A percentile compares a stretch with the other conserved stretches of the same genome.
Evolutionary conservation across 2,329 filamentous ascomycete genomes (phyloP).

Genomic region (Aureobasidium zeae): DNA sequence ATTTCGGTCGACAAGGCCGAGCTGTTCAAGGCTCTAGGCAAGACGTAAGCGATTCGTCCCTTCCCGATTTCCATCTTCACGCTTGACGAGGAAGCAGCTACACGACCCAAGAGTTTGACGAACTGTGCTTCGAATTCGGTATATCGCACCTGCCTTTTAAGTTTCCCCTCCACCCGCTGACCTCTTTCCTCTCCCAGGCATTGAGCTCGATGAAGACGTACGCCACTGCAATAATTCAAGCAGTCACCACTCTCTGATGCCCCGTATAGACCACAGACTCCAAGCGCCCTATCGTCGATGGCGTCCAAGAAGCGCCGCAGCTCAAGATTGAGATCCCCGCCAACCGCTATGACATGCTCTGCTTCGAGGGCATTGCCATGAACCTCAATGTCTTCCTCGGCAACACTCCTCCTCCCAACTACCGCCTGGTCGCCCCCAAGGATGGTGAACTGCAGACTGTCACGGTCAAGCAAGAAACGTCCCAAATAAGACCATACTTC

Average conservation of each 20-base stretch:
- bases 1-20: constrained; percentile 94
- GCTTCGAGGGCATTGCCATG: constrained; percentile 90
- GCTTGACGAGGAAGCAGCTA: too few relatives aligned
- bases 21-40: constrained; percentile 85
- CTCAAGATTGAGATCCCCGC: constrained; percentile 97
- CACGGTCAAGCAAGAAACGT: constrained; percentile 66
- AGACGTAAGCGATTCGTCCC: constrained; percentile 53
- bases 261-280: constrained; percentile 52
- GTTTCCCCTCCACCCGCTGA: constrained; percentile 4
- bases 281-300: constrained; percentile 63
- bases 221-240: background rate
- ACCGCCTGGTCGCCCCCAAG: constrained; percentile 61
- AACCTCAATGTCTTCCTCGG: constrained; percentile 93
- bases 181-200: constrained; percentile 29
- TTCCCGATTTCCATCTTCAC: too few relatives aligned
- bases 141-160: constrained; percentile 20
- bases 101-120: constrained; percentile 86
- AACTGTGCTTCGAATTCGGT: constrained; percentile 96
- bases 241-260: constrained; percentile 2
- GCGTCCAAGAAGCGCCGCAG: constrained; percentile 77
- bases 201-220: constrained; percentile 87
- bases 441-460: constrained; percentile 69
- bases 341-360: constrained; percentile 86
- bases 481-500: constrained; percentile 74
- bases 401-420: constrained; percentile 66